Evolutionary conservation across 1,284 basidiomycete genomes (phyloP), one percentile per base, ranked within the genome.

Genomic region (Ceratobasidium papillatum): DNA sequence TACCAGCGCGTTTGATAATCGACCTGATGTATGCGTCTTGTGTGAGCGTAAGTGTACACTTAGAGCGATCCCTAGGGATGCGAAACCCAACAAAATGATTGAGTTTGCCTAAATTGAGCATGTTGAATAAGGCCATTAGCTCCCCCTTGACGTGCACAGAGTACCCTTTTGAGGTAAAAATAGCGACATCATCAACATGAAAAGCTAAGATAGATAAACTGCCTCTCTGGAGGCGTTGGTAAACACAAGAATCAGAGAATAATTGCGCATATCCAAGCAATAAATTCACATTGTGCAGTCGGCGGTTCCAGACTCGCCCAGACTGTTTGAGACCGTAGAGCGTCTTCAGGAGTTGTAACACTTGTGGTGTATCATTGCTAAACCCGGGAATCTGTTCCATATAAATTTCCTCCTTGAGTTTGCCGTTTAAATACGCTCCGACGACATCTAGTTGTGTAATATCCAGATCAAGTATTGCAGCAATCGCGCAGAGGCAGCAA

Each of bases 381-480:
- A 63, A 63, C 2, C 61, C 41, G 12, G 43, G 61, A 1, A 47
- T 43, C 22, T 63, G 61, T 17, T 77, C 63, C 76, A 84, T 79
- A 78, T 81, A 83, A n/a, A 83, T 76, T 7, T 79, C 79, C 41
- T 80, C 78, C 3, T 79, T 62, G 1, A 83, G 76, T 0, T 65
- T 27, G 12, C 80, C 81, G 62, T 81, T 79, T 14, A 81, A 77
- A 73, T 80, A 83, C 0, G 82, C 82, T 8, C 79, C 79, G 43
- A 79, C 78, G 45, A 82, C 79, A 66, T 83, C 81, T 27, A 80
- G 65, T 52, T 79, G 80, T 5, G 84, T 79, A 0, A 85, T 64
- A 41, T 83, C 79, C 12, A 77, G 77, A 38, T 81, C 77, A 30
- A 81, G 72, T 25, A 75, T 72, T 1, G 84, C 81, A 9, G 84